phyloP scores from a whole-genome alignment of 139 green algal genomes.

The Chloropicon primus region DNA sequence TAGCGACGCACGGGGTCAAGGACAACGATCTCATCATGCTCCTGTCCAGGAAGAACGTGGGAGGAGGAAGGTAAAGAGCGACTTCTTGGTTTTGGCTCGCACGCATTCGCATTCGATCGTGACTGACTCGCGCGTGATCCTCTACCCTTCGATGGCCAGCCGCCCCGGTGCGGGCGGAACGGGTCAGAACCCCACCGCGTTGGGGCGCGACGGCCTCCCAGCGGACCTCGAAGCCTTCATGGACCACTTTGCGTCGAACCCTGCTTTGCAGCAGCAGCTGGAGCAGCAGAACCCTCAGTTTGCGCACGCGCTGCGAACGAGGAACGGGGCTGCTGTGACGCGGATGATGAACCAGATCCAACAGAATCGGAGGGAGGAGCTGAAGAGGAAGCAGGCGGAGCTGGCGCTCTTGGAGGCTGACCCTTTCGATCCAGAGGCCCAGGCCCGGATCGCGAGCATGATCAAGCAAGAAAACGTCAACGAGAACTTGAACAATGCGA shows the following conservation, averaged over 20 bases:
- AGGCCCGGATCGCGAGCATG: slow-evolving; percentile 69
- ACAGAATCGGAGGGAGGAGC: slow-evolving; percentile 1
- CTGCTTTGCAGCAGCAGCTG: background rate
- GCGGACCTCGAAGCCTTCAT: background rate
- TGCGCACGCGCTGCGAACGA: background rate
- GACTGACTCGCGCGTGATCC: background rate
- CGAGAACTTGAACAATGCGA: slow-evolving; percentile 71
- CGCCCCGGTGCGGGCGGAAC: background rate
- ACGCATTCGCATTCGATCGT: too few relatives aligned
- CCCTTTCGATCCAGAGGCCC: slow-evolving; percentile 75
- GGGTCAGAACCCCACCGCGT: background rate
- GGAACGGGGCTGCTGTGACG: background rate
- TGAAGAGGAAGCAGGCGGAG: slow-evolving; percentile 12
- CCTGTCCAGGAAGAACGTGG: background rate
- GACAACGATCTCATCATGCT: background rate
- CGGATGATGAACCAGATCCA: background rate
- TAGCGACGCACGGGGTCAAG: background rate
- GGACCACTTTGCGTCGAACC: background rate
- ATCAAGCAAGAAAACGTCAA: slow-evolving; percentile 79
- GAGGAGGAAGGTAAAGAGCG: background rate
- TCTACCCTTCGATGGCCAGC: too few relatives aligned
- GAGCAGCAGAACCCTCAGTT: background rate
- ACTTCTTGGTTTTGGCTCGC: too few relatives aligned
- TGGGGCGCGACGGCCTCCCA: background rate
- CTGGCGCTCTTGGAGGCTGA: slow-evolving; percentile 50